phyloP scores from a whole-genome alignment of 768 basidiomycete species.

The Tulasnella sp. region DNA sequence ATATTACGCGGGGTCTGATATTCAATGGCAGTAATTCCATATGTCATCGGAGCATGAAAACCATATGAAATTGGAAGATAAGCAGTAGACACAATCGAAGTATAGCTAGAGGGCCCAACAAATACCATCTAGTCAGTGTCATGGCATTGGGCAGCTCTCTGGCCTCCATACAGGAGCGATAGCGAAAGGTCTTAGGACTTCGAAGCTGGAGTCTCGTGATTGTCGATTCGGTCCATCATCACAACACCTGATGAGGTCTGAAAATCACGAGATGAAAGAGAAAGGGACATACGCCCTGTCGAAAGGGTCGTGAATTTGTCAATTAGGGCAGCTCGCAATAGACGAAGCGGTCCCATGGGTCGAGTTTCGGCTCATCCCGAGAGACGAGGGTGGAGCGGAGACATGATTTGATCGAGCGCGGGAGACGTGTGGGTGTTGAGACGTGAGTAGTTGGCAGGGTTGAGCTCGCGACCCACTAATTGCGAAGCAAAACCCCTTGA shows the following conservation, averaged over 20 bases:
- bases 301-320: background rate
- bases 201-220: background rate
- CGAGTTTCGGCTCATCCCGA: background rate
- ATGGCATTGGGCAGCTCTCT: too few relatives aligned
- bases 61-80: background rate
- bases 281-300: background rate
- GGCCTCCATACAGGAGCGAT: too few relatives aligned
- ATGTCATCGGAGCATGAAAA: background rate
- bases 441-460: background rate
- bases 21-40: background rate
- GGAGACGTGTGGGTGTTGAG: background rate
- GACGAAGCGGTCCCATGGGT: background rate
- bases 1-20: background rate
- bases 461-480: background rate
- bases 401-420: background rate
- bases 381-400: background rate
- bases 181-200: too few relatives aligned
- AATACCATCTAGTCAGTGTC: too few relatives aligned
- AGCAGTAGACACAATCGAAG: background rate
- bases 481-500: background rate
- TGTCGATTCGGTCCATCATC: background rate
- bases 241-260: background rate
- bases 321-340: background rate
- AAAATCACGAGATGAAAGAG: background rate
- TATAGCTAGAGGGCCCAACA: too few relatives aligned